Conservation (phyloP, 1,284 basidiomycete genomes). For the Cutaneotrichosporon cutaneum region DNA sequence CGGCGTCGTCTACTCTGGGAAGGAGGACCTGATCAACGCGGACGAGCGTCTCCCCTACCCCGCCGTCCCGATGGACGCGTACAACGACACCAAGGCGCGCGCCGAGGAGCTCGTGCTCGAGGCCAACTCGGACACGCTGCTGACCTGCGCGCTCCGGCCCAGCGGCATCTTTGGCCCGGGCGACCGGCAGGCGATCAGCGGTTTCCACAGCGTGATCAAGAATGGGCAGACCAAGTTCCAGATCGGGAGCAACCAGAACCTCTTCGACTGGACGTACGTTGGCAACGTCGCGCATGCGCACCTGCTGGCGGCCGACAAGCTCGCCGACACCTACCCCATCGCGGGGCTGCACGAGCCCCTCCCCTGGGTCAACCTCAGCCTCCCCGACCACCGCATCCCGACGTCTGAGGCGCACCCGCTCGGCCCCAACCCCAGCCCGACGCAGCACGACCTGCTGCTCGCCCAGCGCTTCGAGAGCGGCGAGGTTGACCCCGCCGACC, state of each 20-base stretch:
- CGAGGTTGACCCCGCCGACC: slow-evolving; percentile 51
- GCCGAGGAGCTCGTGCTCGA: slow-evolving; percentile 81
- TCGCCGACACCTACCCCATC: slow-evolving; percentile 49
- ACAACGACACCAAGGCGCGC: slow-evolving; percentile 94
- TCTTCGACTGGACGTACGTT: slow-evolving; percentile 98
- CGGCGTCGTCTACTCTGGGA: slow-evolving; percentile 86
- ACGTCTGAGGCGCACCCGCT: slow-evolving; percentile 74
- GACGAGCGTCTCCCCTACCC: slow-evolving; percentile 86
- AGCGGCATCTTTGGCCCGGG: slow-evolving; percentile 98
- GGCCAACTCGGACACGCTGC: slow-evolving; percentile 79
- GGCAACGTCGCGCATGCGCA: slow-evolving; percentile 95
- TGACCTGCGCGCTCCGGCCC: slow-evolving; percentile 87
- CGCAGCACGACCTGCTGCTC: slow-evolving; percentile 60
- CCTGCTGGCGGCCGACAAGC: slow-evolving; percentile 79
- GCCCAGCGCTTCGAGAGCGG: slow-evolving; percentile 61
- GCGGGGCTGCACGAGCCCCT: slow-evolving; percentile 61
- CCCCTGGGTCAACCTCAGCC: slow-evolving; percentile 64
- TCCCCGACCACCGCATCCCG: slow-evolving; percentile 64
- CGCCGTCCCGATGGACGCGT: slow-evolving; percentile 76
- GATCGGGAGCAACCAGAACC: slow-evolving; percentile 88
- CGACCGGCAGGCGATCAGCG: slow-evolving; percentile 82
- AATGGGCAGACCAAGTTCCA: slow-evolving; percentile 86
- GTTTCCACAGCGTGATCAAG: slow-evolving; percentile 77
- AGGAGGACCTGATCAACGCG: slow-evolving; percentile 70
- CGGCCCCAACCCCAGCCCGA: slow-evolving; percentile 69